Evolutionary conservation across 139 green algal genomes (phyloP).

Genomic region (Volvox africanus): DNA sequence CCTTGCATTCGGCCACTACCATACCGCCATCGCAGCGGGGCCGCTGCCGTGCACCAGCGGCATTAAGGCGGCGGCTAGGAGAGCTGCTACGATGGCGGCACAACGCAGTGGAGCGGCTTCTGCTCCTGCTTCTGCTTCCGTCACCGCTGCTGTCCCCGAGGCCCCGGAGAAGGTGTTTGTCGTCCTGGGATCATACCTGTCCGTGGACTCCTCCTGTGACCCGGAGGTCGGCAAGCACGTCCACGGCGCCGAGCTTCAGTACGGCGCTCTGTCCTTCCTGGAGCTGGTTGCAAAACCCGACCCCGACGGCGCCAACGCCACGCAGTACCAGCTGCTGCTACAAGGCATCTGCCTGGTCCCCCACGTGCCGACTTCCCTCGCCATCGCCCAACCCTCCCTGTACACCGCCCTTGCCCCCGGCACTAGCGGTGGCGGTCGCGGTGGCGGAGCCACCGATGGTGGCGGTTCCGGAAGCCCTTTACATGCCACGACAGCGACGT

Average conservation of each 20-base stretch:
- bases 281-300: not conserved
- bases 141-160: no score
- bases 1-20: constrained; percentile 29
- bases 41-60: constrained; percentile 37
- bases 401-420: not conserved
- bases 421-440: not conserved
- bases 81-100: not conserved
- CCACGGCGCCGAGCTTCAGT: not conserved
- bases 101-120: not conserved
- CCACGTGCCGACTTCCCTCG: not conserved
- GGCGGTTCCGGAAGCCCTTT: not conserved
- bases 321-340: not conserved
- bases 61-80: not conserved
- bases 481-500: not conserved
- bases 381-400: not conserved
- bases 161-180: constrained; percentile 40
- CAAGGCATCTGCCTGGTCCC: constrained; percentile 2
- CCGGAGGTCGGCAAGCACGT: not conserved
- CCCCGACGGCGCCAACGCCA: not conserved
- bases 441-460: not conserved
- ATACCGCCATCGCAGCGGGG: constrained; percentile 10
- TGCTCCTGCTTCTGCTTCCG: not conserved
- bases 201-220: not conserved
- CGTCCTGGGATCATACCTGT: constrained; percentile 46
- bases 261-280: constrained; percentile 49